Base-by-base conservation (phyloP, 2,329 filamentous ascomycete species). In the Sarocladium strictum region DNA sequence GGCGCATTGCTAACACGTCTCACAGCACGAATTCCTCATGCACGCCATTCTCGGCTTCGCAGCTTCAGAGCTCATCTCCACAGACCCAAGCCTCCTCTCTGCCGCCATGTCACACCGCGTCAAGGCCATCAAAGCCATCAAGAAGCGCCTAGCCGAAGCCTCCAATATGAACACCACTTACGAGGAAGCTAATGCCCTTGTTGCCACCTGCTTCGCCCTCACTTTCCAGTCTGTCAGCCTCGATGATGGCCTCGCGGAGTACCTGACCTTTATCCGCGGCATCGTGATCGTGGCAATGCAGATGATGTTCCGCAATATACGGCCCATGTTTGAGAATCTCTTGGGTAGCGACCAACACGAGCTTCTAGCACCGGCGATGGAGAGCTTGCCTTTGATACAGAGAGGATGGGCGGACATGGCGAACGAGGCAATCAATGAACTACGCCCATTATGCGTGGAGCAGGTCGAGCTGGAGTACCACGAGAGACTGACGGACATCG, bases 1-100 rank as follows among this genome's bases (percentile, higher is more conserved):
- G n/a, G n/a, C n/a, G n/a, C n/a, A n/a, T n/a, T n/a, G 49, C 59
- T 58, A 53, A 63, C 37, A 27, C 29, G 29, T n/a, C 12, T 11
- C 9, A 45, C 55, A 84, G 77, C 77, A 86, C 59, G 81, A 85
- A 55, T 86, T 83, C 56, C 74, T 87, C 10, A 87, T 89, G 79
- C 85, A 89, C 64, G 83, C 85, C 3, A 84, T 89, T 52, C 76
- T 87, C 0, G 84, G 84, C 12, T 76, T 87, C 57, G 76, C 85
- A 1, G 86, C 86, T 29, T 87, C 85, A 0, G 82, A 88, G 58
- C 75, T 89, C 3, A 76, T 78, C 60, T 68, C 69, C 3, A 66
- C 72, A 1, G 80, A 79, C 56, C 65, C 74, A 1, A 75, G 74
- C 56, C 75, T 87, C 17, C 67, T 77, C 14, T 71, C 77, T 14